Conservation (phyloP, 495 filamentous ascomycete species). For the Melanomma pulvis-pyrius region DNA sequence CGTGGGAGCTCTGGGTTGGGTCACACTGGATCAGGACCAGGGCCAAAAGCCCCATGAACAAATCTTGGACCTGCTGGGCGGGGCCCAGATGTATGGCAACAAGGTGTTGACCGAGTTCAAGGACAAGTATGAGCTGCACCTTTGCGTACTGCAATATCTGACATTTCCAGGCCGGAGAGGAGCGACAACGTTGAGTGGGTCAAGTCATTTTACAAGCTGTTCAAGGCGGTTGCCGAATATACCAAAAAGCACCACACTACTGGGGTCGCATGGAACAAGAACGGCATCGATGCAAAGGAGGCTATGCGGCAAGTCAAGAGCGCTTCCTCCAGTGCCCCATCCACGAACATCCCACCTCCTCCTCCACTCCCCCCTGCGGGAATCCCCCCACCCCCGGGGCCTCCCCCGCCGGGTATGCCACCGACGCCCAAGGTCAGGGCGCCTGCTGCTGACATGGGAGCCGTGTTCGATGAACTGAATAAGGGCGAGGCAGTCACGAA, state of each 20-base stretch:
- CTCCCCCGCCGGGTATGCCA: constrained; percentile 58
- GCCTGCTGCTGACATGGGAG: constrained; percentile 61
- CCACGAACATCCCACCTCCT: constrained; percentile 52
- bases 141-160: background rate
- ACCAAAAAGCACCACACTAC: constrained; percentile 76
- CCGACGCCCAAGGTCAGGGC: constrained; percentile 48
- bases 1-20: constrained; percentile 83
- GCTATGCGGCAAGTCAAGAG: constrained; percentile 64
- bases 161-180: constrained; percentile 25
- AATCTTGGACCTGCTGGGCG: constrained; percentile 73
- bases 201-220: constrained; percentile 82
- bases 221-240: constrained; percentile 77
- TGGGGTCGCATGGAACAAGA: constrained; percentile 86
- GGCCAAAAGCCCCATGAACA: constrained; percentile 72
- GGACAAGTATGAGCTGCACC: constrained; percentile 67
- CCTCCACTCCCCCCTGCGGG: constrained; percentile 47
- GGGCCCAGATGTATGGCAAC: constrained; percentile 90
- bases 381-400: constrained; percentile 48
- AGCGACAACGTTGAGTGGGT: constrained; percentile 68
- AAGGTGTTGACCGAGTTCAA: constrained; percentile 85
- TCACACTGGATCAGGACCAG: constrained; percentile 59
- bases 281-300: constrained; percentile 73
- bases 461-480: constrained; percentile 90
- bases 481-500: constrained; percentile 83
- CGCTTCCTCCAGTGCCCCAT: constrained; percentile 43